These are phyloP conservation scores for Dalbergia oliveri DNA, from an alignment of 306 rosid species.

Conservation along the genomic window DNA sequence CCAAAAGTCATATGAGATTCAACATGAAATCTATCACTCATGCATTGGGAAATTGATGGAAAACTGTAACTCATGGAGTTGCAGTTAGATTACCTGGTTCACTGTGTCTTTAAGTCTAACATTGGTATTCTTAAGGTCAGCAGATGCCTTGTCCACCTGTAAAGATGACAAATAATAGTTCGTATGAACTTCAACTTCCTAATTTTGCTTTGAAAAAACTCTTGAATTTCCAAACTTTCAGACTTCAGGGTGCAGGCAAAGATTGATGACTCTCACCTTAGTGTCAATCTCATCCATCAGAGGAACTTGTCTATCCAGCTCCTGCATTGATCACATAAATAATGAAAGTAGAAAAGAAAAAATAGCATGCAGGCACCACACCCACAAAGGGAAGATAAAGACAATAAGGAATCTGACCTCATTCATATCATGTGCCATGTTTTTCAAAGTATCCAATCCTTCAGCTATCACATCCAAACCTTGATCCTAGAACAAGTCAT, in stretches of 20 bases:
- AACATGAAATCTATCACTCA: slow-evolving; percentile 36
- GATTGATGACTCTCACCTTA: slow-evolving; percentile 65
- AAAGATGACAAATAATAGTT: slow-evolving; percentile 44
- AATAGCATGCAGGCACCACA: neutral
- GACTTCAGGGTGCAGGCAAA: slow-evolving; percentile 11
- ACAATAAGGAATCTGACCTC: slow-evolving; percentile 69
- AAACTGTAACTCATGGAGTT: slow-evolving; percentile 27
- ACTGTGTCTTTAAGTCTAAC: slow-evolving; percentile 95
- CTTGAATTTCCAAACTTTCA: neutral
- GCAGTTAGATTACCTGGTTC: slow-evolving; percentile 70
- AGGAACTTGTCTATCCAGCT: slow-evolving; percentile 96
- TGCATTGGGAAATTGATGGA: slow-evolving; percentile 7
- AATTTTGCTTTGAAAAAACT: slow-evolving; percentile 13
- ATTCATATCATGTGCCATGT: slow-evolving; percentile 98
- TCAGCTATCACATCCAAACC: slow-evolving; percentile 94
- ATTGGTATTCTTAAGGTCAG: slow-evolving; percentile 97
- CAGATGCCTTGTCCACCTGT: slow-evolving; percentile 90
- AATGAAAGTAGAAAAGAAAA: slow-evolving; percentile 1
- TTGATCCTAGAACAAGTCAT: slow-evolving; percentile 76
- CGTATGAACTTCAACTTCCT: slow-evolving; percentile 39
- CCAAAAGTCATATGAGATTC: slow-evolving; percentile 48
- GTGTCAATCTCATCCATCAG: slow-evolving; percentile 97
- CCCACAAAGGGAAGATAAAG: slow-evolving; percentile 25
- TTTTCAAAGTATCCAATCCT: slow-evolving; percentile 91
- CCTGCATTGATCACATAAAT: slow-evolving; percentile 62